Percentiles rank a stretch among this genome's conserved stretches.
These are phyloP conservation scores for Bauhinia variegata DNA, from an alignment of 306 rosid species.

Conservation along the genomic window DNA sequence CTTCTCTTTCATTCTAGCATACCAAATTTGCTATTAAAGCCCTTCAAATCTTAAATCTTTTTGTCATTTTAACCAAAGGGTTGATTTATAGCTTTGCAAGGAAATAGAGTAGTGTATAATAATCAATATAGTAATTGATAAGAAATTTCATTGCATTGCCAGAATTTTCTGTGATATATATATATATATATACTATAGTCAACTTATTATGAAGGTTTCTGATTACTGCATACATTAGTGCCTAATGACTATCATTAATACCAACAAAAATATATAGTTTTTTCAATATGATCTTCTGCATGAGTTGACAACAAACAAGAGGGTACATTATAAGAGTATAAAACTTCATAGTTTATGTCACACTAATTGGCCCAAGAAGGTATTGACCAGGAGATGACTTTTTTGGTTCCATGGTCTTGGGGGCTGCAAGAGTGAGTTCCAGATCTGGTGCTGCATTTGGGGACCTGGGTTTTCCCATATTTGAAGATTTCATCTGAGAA, in stretches of 20 bases:
- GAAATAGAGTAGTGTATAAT: too few species aligned
- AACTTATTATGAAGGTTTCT: background rate
- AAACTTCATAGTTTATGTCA: slow-evolving; percentile 38
- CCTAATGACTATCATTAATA: slow-evolving; percentile 14
- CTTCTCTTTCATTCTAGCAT: too few species aligned
- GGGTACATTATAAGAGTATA: slow-evolving; percentile 17
- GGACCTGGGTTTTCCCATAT: slow-evolving; percentile 13
- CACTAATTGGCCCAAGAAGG: slow-evolving; percentile 57
- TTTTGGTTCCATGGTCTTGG: slow-evolving; percentile 48
- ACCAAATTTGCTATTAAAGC: too few species aligned
- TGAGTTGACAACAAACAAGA: slow-evolving; percentile 29
- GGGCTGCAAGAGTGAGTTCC: slow-evolving; percentile 77
- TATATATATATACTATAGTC: background rate
- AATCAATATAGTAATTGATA: background rate
- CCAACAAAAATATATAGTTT: slow-evolving; percentile 26
- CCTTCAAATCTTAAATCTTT: too few species aligned
- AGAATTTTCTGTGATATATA: background rate
- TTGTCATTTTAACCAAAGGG: too few species aligned
- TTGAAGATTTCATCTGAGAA: slow-evolving; percentile 43
- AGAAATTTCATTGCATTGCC: background rate
- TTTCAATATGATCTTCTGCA: slow-evolving; percentile 26
- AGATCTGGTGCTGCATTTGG: slow-evolving; percentile 51
- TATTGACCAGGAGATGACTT: slow-evolving; percentile 48
- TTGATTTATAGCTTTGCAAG: too few species aligned
- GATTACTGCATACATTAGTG: slow-evolving; percentile 24